Evolutionary conservation across 306 rosid genomes (phyloP), one percentile per base, ranked within the genome.

Genomic region (Pueraria montana): DNA sequence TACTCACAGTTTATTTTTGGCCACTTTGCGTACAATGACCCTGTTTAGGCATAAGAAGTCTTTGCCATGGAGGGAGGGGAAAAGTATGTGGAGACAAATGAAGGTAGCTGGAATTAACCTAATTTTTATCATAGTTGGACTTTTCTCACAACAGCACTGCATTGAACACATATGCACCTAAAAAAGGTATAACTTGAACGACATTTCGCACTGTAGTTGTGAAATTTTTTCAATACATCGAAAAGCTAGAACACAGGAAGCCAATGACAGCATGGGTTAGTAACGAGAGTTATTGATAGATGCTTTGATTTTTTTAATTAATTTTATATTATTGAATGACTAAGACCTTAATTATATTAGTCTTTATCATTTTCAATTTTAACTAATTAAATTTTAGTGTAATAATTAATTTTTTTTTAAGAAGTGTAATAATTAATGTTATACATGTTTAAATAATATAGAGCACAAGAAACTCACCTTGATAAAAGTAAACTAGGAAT

Each of bases 91-190:
- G 43, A 43, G 79, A 68, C 80, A 84, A 78, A 64, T 72, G 34
- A 63, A 16, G 76, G 76, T 63, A 78, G 84, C 83, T 72, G 76
- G 75, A 74, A 10, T 36, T 24, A 3, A 81, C 78, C 69, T 68
- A 56, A 72, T 72, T 59, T 61, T 42, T 58, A 63, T 27, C 24
- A 12, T 55, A 34, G 14, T 11, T 74, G 67, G 79, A 52, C 49
- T 74, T 74, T 74, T 74, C 67, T 74, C 32, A 34, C 66, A 2
- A 34, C n/a, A 68, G 0, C 23, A 62, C 17, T 65, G 9, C 48
- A 34, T 34, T 61, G 2, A 61, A 23, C 68, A 27, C 20, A 62
- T 11, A 11, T 24, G 66, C n/a, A 14, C 42, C 68, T 26, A 18
- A 30, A 30, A 30, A 34, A 34, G 8, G 40, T 34, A 7, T 5